Conservation (phyloP, 176 grass and related monocot genomes). For the Triticum dicoccoides region DNA sequence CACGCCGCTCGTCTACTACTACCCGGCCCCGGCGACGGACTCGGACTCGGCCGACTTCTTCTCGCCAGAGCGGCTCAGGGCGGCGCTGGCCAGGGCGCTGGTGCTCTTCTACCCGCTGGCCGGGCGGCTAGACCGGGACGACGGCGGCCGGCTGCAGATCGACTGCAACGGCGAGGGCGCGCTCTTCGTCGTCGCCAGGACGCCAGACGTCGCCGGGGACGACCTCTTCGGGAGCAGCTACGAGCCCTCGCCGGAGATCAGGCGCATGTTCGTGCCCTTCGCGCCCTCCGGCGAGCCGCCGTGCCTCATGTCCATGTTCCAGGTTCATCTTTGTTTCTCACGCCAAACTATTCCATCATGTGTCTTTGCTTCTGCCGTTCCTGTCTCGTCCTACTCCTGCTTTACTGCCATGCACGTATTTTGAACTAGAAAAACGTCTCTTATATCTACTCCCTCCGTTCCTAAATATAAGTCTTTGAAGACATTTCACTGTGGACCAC, state of each 20-base stretch:
- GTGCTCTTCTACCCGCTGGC: not conserved
- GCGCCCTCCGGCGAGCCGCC: not conserved
- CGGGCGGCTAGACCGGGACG: not conserved
- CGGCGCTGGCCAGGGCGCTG: not conserved
- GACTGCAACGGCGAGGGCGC: not conserved
- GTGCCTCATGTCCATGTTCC: not conserved
- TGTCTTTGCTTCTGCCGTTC: not conserved
- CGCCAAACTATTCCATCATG: not conserved
- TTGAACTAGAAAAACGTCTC: too few species aligned
- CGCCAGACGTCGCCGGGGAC: not conserved
- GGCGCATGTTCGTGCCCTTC: conserved; percentile 29
- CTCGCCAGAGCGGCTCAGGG: conserved; percentile 18
- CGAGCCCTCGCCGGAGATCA: conserved; percentile 26
- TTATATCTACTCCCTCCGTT: too few species aligned
- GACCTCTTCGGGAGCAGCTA: conserved; percentile 9
- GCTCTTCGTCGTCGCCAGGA: conserved; percentile 17
- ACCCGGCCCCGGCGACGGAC: not conserved
- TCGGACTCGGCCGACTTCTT: not conserved
- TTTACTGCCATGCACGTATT: too few species aligned
- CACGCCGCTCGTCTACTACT: conserved; percentile 44
- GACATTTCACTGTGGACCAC: too few species aligned
- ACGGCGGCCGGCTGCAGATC: not conserved
- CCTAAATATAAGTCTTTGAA: too few species aligned
- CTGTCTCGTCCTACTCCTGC: too few species aligned
- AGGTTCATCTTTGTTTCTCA: not conserved